These are phyloP conservation scores for Amborella trichopoda DNA, from an alignment of 164 flowering plant species.

Conservation along the genomic window DNA sequence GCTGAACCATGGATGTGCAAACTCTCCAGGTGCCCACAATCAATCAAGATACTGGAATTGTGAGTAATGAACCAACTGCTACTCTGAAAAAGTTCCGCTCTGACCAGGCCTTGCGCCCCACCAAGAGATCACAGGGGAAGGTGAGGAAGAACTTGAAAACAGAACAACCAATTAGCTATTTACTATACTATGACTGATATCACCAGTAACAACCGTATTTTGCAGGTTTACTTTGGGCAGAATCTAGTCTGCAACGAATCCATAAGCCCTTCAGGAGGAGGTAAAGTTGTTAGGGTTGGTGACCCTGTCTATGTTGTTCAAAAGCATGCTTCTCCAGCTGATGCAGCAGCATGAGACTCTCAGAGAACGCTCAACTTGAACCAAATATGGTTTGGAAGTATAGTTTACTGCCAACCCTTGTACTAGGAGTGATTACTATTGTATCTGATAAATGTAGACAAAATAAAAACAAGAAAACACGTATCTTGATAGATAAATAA, in stretches of 20 bases:
- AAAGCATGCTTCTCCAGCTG: constrained; percentile 37
- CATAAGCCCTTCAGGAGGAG: constrained; percentile 18
- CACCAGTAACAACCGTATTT: not conserved
- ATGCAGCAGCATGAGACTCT: constrained; percentile 65
- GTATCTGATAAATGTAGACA: no score
- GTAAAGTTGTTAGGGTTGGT: constrained; percentile 42
- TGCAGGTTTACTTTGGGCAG: constrained; percentile 85
- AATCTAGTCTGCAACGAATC: constrained; percentile 51
- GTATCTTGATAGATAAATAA: no score
- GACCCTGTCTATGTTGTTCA: constrained; percentile 48
- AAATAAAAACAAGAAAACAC: no score
- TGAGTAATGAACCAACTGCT: constrained; percentile 55
- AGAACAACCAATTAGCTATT: no score
- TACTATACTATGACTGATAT: not conserved
- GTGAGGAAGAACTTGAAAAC: constrained; percentile 25
- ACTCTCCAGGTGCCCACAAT: constrained; percentile 82
- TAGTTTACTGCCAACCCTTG: no score
- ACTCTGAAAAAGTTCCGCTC: constrained; percentile 61
- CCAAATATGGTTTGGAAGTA: no score
- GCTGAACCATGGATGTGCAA: no score
- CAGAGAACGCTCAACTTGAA: no score
- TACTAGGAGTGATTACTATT: no score
- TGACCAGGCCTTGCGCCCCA: constrained; percentile 52
- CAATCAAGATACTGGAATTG: constrained; percentile 58
- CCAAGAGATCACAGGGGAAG: constrained; percentile 43